Percentiles rank a stretch among this genome's conserved stretches.
phyloP scores from a whole-genome alignment of 345 rosid genomes.

The Gossypium turneri region DNA sequence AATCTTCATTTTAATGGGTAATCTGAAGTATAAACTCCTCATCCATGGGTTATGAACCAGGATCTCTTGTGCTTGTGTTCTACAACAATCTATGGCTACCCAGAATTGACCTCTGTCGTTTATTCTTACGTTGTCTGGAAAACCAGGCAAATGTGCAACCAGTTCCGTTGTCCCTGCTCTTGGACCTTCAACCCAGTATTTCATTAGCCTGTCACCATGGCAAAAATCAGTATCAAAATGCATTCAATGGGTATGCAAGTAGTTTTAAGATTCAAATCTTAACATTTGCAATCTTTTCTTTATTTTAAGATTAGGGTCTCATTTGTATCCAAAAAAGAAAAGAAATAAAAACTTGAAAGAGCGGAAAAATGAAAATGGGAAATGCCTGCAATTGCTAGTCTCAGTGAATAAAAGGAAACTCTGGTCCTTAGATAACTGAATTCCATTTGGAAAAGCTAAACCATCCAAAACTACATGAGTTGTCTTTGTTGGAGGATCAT shows the following conservation, averaged over 20 bases:
- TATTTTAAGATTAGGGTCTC: not conserved
- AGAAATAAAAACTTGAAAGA: not conserved
- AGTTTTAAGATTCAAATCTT: not conserved
- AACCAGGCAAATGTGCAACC: constrained; percentile 30
- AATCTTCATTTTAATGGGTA: constrained; percentile 60
- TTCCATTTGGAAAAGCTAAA: constrained; percentile 92
- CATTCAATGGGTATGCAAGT: not conserved
- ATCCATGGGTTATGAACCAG: constrained; percentile 79
- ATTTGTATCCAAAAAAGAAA: not conserved
- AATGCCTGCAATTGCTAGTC: constrained; percentile 91
- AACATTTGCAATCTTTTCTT: not conserved
- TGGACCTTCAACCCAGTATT: constrained; percentile 89
- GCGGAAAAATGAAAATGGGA: not conserved
- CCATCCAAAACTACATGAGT: constrained; percentile 79
- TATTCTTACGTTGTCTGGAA: constrained; percentile 84
- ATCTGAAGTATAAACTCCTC: constrained; percentile 53
- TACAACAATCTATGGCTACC: constrained; percentile 96
- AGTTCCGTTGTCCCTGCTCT: constrained; percentile 25
- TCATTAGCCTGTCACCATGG: constrained; percentile 51
- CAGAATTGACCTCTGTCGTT: constrained; percentile 81
- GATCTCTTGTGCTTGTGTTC: constrained; percentile 76
- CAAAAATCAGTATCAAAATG: not conserved
- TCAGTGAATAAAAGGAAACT: constrained; percentile 78
- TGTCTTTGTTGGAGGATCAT: constrained; percentile 72
- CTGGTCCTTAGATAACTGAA: constrained; percentile 77